Conservation (phyloP, 176 grass and related monocot species). For the Bromus sterilis region DNA sequence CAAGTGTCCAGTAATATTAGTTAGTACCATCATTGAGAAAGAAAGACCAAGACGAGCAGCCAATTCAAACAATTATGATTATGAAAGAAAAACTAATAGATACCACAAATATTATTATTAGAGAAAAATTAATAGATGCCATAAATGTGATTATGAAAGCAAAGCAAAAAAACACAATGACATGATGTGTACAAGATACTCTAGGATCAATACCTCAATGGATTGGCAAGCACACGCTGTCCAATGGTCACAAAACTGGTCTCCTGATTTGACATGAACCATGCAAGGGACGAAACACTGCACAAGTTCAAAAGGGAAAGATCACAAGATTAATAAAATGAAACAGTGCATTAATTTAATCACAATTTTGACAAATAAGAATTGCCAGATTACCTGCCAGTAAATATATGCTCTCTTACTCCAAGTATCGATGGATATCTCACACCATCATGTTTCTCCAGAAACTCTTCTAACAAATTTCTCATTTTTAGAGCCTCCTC, state of each 20-base stretch:
- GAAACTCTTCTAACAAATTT: slow-evolving; percentile 93
- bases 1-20: background rate
- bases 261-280: slow-evolving; percentile 99
- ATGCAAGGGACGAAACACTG: slow-evolving; percentile 99
- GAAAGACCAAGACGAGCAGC: background rate
- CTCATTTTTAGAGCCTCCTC: slow-evolving; percentile 99
- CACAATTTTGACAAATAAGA: slow-evolving; percentile 2
- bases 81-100: background rate
- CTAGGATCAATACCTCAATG: slow-evolving; percentile 51
- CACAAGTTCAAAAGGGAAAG: slow-evolving; percentile 13
- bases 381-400: slow-evolving; percentile 63
- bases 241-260: slow-evolving; percentile 99
- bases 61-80: background rate
- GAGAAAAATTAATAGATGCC: background rate
- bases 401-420: slow-evolving; percentile 99
- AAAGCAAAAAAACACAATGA: background rate
- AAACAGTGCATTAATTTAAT: background rate
- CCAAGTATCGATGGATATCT: slow-evolving; percentile 99
- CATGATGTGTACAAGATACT: background rate
- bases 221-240: slow-evolving; percentile 97
- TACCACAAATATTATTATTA: background rate
- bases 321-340: background rate
- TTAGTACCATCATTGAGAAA: background rate
- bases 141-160: too few species aligned
- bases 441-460: slow-evolving; percentile 83